Evolutionary conservation across 768 basidiomycete genomes (phyloP).

Genomic region (Mycena venus): DNA sequence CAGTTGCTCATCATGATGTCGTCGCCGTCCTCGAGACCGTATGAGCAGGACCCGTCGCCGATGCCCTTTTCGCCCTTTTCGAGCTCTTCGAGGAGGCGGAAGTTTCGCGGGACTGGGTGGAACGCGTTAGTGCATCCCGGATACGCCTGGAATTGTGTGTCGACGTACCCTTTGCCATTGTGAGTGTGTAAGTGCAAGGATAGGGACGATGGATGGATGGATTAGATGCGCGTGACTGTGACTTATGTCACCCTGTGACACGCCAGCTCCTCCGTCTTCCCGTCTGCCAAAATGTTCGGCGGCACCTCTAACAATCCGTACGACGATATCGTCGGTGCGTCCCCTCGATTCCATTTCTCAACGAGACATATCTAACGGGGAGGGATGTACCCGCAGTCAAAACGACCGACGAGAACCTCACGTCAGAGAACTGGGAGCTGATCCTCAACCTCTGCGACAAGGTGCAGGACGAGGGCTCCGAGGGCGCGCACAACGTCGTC

Average conservation of each 20-base stretch:
- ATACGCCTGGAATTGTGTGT: too few species aligned
- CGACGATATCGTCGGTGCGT: slow-evolving; percentile 93
- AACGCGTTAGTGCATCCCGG: not conserved
- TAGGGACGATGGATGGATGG: slow-evolving; percentile 19
- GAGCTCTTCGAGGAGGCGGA: slow-evolving; percentile 96
- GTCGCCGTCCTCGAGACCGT: slow-evolving; percentile 94
- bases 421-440: slow-evolving; percentile 95
- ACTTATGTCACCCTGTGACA: too few species aligned
- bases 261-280: too few species aligned
- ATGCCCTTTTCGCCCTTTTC: slow-evolving; percentile 99
- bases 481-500: slow-evolving; percentile 90
- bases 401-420: slow-evolving; percentile 98
- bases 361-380: too few species aligned
- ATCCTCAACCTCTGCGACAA: slow-evolving; percentile 97
- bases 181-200: slow-evolving; percentile 13
- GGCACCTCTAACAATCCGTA: slow-evolving; percentile 80
- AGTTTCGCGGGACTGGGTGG: slow-evolving; percentile 90
- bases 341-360: too few species aligned
- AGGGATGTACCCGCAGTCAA: slow-evolving; percentile 67
- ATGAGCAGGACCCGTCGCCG: slow-evolving; percentile 97
- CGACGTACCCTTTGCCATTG: slow-evolving; percentile 68
- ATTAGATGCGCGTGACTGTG: slow-evolving; percentile 8
- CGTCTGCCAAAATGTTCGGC: slow-evolving; percentile 81
- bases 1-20: slow-evolving; percentile 98
- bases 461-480: slow-evolving; percentile 89